Conservation (phyloP, 495 filamentous ascomycete species). For the Penicillium arizonense region DNA sequence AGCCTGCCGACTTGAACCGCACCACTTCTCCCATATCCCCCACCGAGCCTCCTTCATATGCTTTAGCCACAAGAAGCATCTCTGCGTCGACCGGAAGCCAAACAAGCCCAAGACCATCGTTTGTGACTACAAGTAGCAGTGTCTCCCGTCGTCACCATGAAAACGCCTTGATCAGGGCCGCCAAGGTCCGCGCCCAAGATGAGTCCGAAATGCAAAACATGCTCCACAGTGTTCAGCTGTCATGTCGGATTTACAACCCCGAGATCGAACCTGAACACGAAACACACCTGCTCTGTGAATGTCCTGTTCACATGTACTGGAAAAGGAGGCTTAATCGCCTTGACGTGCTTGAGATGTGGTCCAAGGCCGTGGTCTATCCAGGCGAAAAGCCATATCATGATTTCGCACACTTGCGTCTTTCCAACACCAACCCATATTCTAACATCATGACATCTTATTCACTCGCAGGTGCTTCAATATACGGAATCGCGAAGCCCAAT, state of each 20-base stretch:
- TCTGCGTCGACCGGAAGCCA: neutral
- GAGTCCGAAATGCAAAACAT: constrained; percentile 45
- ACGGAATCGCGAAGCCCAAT: constrained; percentile 14
- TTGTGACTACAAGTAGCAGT: neutral
- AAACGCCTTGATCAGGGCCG: constrained; percentile 38
- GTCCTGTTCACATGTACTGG: constrained; percentile 33
- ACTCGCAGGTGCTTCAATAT: constrained; percentile 1
- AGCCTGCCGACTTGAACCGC: neutral
- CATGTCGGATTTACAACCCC: constrained; percentile 39
- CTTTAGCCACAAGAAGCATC: neutral
- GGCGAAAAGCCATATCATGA: constrained; percentile 46
- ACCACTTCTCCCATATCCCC: neutral
- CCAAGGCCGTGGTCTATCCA: constrained; percentile 48
- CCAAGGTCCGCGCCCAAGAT: constrained; percentile 32
- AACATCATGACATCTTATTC: constrained; percentile 26
- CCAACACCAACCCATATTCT: constrained; percentile 34
- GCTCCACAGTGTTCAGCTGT: constrained; percentile 34
- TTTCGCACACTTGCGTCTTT: constrained; percentile 15
- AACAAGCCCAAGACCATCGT: neutral
- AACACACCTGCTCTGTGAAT: constrained; percentile 27
- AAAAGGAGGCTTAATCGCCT: constrained; percentile 32
- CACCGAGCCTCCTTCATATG: neutral
- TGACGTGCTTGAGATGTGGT: constrained; percentile 39
- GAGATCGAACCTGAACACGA: constrained; percentile 51
- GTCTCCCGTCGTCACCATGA: constrained; percentile 11